These are phyloP conservation scores for Ilex asprella DNA, from an alignment of 257 asterid genomes.

Conservation along the genomic window DNA sequence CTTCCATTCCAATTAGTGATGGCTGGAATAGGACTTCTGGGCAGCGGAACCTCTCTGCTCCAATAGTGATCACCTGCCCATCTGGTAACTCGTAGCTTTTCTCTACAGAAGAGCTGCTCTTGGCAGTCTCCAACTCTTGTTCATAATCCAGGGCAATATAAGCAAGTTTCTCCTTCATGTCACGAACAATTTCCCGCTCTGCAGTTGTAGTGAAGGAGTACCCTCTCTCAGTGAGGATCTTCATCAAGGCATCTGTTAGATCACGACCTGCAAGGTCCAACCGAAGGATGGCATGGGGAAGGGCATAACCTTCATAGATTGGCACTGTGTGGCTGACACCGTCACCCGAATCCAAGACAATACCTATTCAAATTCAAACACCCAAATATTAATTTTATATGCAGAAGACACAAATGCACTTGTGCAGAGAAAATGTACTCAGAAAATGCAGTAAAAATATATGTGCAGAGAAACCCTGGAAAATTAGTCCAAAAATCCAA, in stretches of 20 bases:
- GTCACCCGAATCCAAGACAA: not conserved
- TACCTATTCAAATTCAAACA: not conserved
- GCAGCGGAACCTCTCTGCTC: slow-evolving; percentile 16
- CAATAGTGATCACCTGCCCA: slow-evolving; percentile 1
- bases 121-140: slow-evolving; percentile 7
- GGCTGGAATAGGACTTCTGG: slow-evolving; percentile 16
- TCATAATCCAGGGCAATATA: slow-evolving; percentile 10
- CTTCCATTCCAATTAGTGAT: slow-evolving; percentile 17
- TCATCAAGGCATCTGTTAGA: slow-evolving; percentile 3
- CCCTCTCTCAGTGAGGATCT: slow-evolving; percentile 13
- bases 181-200: slow-evolving; percentile 18
- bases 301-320: not conserved
- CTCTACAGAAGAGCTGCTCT: slow-evolving; percentile 4
- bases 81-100: slow-evolving; percentile 6
- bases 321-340: too few relatives aligned
- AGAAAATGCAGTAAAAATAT: too few relatives aligned
- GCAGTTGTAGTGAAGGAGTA: slow-evolving; percentile 19
- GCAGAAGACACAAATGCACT: not conserved
- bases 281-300: not conserved
- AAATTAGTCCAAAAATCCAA: not conserved
- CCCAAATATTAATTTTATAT: not conserved
- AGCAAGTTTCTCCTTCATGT: slow-evolving; percentile 13
- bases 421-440: too few relatives aligned
- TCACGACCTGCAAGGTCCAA: not conserved
- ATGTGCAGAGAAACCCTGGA: not conserved